A percentile compares a stretch with the other conserved stretches of the same genome.
Conservation (phyloP, 2,329 filamentous ascomycete genomes). For the Beauveria sp. region DNA sequence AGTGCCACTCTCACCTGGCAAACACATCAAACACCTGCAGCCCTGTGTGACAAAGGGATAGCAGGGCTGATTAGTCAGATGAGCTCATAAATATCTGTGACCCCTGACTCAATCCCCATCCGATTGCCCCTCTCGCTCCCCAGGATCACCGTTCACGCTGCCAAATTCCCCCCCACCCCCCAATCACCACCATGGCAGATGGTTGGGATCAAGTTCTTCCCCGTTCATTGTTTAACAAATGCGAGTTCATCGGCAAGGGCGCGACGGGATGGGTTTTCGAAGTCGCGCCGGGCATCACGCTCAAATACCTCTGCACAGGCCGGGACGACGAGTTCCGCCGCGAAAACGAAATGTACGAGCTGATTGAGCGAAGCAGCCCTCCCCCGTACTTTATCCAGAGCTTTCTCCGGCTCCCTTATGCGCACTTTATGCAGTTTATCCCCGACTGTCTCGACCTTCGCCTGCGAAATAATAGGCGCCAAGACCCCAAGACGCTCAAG, state of each 20-base stretch:
- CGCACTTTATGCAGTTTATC: background rate
- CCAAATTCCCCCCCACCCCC: too few species aligned
- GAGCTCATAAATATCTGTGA: background rate
- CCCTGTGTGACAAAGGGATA: background rate
- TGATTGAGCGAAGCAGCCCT: constrained; percentile 1
- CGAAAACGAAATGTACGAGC: background rate
- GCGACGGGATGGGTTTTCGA: constrained; percentile 4
- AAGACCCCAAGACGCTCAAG: background rate
- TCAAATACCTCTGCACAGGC: background rate
- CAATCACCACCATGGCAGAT: background rate
- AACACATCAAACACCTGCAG: too few species aligned
- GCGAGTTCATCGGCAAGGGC: background rate
- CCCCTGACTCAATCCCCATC: background rate
- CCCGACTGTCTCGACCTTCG: background rate
- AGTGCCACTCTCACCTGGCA: too few species aligned
- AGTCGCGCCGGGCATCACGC: background rate
- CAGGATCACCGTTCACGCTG: background rate
- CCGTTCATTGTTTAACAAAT: background rate
- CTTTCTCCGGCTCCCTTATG: constrained; percentile 2
- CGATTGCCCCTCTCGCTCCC: background rate
- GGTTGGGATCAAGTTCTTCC: background rate
- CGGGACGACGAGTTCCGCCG: background rate
- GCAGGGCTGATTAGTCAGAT: background rate
- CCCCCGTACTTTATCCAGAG: background rate
- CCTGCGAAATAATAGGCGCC: background rate